These are phyloP conservation scores for Casuarina glauca DNA, from an alignment of 306 rosid genomes.

Conservation along the genomic window DNA sequence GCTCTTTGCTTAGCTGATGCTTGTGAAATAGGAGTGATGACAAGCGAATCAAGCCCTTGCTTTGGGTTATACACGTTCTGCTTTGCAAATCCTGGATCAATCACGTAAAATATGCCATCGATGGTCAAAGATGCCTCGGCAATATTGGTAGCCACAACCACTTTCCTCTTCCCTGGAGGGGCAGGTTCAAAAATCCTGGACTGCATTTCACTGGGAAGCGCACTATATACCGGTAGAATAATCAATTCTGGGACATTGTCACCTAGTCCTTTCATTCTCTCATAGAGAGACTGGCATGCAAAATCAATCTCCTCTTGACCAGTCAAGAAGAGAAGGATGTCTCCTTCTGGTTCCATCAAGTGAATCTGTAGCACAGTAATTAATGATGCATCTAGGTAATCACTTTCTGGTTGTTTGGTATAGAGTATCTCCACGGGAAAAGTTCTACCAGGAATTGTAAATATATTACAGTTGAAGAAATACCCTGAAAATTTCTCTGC, in stretches of 20 bases:
- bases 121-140: conserved; percentile 90
- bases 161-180: conserved; percentile 88
- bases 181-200: conserved; percentile 83
- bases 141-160: conserved; percentile 90
- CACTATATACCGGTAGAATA: conserved; percentile 82
- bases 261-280: conserved; percentile 81
- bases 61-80: conserved; percentile 84
- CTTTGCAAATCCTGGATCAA: conserved; percentile 91
- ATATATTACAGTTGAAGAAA: conserved; percentile 74
- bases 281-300: conserved; percentile 84
- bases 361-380: conserved; percentile 83
- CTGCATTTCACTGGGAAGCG: conserved; percentile 86
- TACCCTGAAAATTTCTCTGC: conserved; percentile 89
- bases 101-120: conserved; percentile 79
- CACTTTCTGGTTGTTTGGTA: conserved; percentile 83
- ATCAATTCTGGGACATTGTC: conserved; percentile 73
- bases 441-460: conserved; percentile 85
- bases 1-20: conserved; percentile 90
- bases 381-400: conserved; percentile 74
- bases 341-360: conserved; percentile 90
- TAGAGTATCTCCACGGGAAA: conserved; percentile 80
- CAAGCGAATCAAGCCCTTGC: conserved; percentile 80
- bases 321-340: conserved; percentile 83
- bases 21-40: conserved; percentile 85
- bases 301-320: conserved; percentile 95